Percentiles rank a stretch among this genome's conserved stretches.
Evolutionary conservation across 2,329 filamentous ascomycete species (phyloP).

Genomic region (Verticillium alfalfae): DNA sequence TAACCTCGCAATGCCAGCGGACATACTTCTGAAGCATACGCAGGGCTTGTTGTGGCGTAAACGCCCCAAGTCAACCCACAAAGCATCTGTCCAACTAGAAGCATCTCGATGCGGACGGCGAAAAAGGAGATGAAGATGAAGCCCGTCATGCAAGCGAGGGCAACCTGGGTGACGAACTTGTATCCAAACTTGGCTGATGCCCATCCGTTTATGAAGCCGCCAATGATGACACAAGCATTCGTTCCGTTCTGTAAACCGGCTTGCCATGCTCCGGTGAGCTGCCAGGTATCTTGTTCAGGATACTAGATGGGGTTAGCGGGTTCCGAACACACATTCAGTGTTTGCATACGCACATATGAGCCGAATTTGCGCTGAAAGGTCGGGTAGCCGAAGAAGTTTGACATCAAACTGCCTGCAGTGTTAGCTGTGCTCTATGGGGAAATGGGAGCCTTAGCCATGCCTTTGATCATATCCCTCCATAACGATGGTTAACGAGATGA

Average conservation of each 20-base stretch:
- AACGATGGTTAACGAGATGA: slow-evolving; percentile 37
- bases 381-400: slow-evolving; percentile 29
- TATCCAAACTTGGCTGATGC: slow-evolving; percentile 35
- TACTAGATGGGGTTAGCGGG: not conserved
- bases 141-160: slow-evolving; percentile 30
- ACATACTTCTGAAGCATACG: slow-evolving; percentile 37
- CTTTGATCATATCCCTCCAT: slow-evolving; percentile 46
- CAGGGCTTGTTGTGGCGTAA: slow-evolving; percentile 34
- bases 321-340: not conserved
- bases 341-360: not conserved
- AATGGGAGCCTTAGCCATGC: not conserved
- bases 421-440: slow-evolving; percentile 13
- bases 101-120: slow-evolving; percentile 31
- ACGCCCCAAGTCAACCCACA: slow-evolving; percentile 39
- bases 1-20: slow-evolving; percentile 34
- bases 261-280: slow-evolving; percentile 47
- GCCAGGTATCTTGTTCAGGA: slow-evolving; percentile 25
- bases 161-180: slow-evolving; percentile 25
- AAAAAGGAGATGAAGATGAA: slow-evolving; percentile 46
- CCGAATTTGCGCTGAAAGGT: slow-evolving; percentile 34
- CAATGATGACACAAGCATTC: slow-evolving; percentile 28
- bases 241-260: slow-evolving; percentile 40
- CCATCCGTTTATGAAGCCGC: slow-evolving; percentile 33
- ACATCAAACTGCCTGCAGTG: slow-evolving; percentile 23
- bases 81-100: slow-evolving; percentile 39